phyloP scores from a whole-genome alignment of 2,329 filamentous ascomycete genomes.

The Decorospora gaudefroyi region DNA sequence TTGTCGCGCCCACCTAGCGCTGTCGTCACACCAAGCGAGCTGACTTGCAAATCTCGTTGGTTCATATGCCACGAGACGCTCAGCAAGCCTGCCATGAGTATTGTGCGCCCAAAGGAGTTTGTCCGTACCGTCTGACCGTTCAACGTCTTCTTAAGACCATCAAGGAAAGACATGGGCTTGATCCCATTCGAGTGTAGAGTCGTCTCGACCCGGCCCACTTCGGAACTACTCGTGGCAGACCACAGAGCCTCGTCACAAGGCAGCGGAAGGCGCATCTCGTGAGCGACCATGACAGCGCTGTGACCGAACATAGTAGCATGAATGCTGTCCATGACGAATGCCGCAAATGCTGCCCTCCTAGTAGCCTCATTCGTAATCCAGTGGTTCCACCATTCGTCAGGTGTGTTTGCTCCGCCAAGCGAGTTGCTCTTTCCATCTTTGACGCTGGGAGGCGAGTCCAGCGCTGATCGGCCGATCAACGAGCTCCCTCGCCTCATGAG shows the following conservation, averaged over 20 bases:
- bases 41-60: conserved; percentile 90
- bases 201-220: conserved; percentile 82
- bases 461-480: conserved; percentile 79
- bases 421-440: conserved; percentile 62
- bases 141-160: conserved; percentile 86
- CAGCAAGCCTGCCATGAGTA: conserved; percentile 89
- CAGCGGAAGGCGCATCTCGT: conserved; percentile 88
- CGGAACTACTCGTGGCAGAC: conserved; percentile 84
- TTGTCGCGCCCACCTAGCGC: conserved; percentile 86
- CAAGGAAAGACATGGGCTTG: conserved; percentile 84
- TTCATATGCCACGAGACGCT: conserved; percentile 99
- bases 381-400: conserved; percentile 91
- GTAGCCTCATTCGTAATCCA: conserved; percentile 97
- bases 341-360: conserved; percentile 84
- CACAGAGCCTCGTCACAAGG: conserved; percentile 93
- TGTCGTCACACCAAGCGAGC: conserved; percentile 77
- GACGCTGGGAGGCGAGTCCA: conserved; percentile 80
- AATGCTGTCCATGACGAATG: conserved; percentile 92
- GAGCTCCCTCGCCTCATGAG: conserved; percentile 93
- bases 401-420: conserved; percentile 63
- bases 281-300: conserved; percentile 93
- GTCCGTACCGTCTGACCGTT: conserved; percentile 85
- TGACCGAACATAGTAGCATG: conserved; percentile 99
- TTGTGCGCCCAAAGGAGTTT: conserved; percentile 89
- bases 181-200: conserved; percentile 79